Base-by-base conservation (phyloP, 2,329 filamentous ascomycete genomes). In the Nigrospora oryzae region DNA sequence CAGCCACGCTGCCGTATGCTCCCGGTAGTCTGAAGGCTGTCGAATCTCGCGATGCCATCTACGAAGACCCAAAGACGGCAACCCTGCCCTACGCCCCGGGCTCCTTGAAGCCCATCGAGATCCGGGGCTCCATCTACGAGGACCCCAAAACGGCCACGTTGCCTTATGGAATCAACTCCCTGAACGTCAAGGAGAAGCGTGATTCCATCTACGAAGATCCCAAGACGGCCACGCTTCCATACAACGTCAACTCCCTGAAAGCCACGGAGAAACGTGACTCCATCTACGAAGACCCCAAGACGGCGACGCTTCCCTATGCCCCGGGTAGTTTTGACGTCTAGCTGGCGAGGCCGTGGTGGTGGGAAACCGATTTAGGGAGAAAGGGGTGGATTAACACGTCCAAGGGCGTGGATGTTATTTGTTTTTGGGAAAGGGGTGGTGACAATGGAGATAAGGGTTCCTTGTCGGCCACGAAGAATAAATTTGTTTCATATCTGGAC, bases 161-260 rank as follows among this genome's bases (percentile, higher is more conserved):
- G 17, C 40, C 40, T 7, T 42, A 42, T 33, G 11, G 14, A 10
- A 15, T 34, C 3, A 34, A 19, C 32, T 19, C 28, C 8, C 32
- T 41, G 8, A 41, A n/a, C 5, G 30, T 34, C 3, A 31, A 15
- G 14, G 41, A 43, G 17, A 43, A 16, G 14, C 41, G 41, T 13
- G 41, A 37, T 5, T 35, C 23, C 35, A 38, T 43, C 34, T 36
- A 43, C 23, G 35, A 36, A 10, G 36, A 38, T 15, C 35, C 41
- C 19, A 36, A 43, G 41, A 30, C 34, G 33, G 41, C 41, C n/a
- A 43, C 41, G 4, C 41, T 43, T 11, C 41, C 41, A 1, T 43
- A 43, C 41, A 36, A 36, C 12, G 33, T 43, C 41, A 43, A 43
- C 35, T 23, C 33, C 6, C 15, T 43, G 12, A 36, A 32, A 4